phyloP scores from a whole-genome alignment of 768 basidiomycete species.

The Tricholoma terreum region DNA sequence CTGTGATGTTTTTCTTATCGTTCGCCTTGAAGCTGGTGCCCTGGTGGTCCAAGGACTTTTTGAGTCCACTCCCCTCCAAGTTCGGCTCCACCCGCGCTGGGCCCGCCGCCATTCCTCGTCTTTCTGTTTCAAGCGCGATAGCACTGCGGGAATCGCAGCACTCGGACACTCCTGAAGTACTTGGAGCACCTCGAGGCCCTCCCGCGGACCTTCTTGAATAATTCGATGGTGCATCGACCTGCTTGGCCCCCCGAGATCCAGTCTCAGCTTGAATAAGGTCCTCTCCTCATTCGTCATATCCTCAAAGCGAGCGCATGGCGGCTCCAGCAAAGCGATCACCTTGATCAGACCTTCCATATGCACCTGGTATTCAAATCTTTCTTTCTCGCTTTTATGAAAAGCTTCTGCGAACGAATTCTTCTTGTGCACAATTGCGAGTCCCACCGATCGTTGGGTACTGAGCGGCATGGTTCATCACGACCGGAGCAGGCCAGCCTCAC shows the following conservation, averaged over 20 bases:
- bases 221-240: conserved; percentile 89
- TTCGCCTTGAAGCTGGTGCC: conserved; percentile 92
- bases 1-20: conserved; percentile 90
- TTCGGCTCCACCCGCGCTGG: conserved; percentile 93
- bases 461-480: conserved; percentile 90
- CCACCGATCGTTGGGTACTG: conserved; percentile 96
- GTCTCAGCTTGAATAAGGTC: conserved; percentile 71
- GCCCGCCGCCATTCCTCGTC: conserved; percentile 97
- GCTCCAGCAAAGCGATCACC: conserved; percentile 90
- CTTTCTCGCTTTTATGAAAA: conserved; percentile 95
- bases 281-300: conserved; percentile 90
- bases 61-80: conserved; percentile 94
- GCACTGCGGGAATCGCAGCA: conserved; percentile 88
- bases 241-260: conserved; percentile 86
- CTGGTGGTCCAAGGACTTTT: conserved; percentile 97
- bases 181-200: conserved; percentile 68
- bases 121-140: conserved; percentile 84
- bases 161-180: conserved; percentile 91
- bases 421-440: conserved; percentile 96
- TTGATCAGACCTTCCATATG: conserved; percentile 88
- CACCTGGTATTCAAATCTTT: conserved; percentile 96
- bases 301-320: conserved; percentile 77
- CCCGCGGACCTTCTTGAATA: conserved; percentile 91
- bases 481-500: conserved; percentile 88
- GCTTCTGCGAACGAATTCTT: conserved; percentile 97